Evolutionary conservation across 768 basidiomycete genomes (phyloP), one percentile per base, ranked within the genome.

Genomic region (Mycena kentingensis): DNA sequence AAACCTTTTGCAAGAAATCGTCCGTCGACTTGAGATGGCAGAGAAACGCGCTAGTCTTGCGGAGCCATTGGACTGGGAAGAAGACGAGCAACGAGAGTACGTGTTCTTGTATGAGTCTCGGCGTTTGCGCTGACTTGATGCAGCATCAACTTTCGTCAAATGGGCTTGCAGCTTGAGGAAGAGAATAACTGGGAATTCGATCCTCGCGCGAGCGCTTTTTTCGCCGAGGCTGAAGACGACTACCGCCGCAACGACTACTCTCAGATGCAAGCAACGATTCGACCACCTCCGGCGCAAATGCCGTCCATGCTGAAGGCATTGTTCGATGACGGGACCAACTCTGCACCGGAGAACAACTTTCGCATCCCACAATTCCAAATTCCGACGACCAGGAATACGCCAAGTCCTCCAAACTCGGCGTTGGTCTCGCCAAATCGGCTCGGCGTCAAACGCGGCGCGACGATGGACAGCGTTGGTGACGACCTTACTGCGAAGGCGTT

Each of bases 11-110:
- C 86, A 85, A 58, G 97, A 98, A 49, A 77, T 98, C 27, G 78
- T 97, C 41, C 70, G 82, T 22, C 85, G 87, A 21, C 86, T 93
- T 45, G 85, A 94, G 58, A 77, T 81, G 25, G 87, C 84, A 4
- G 90, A 87, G 2, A 82, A 83, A 35, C 78, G 93, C 47, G 83
- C 83, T n/a, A 91, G 88, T 64, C 74, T 96, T 34, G 87, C 82
- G 0, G 85, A 78, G 27, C 82, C 85, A 19, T 72, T 85, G 26
- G 80, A 84, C 44, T 89, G 87, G 86, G 88, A 88, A 66, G 78
- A 77, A 31, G 82, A 85, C 39, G 87, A 85, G 51, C 76, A 83
- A 61, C 77, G 76, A 64, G 75, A 78, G 81, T 80, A 56, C 57
- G 73, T 67, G 7, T 48, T 34, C 21, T 41, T 45, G 18, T 18